A percentile compares a stretch with the other conserved stretches of the same genome.
These are phyloP conservation scores for Schizonepeta tenuifolia DNA, from an alignment of 257 asterid genomes.

Conservation along the genomic window DNA sequence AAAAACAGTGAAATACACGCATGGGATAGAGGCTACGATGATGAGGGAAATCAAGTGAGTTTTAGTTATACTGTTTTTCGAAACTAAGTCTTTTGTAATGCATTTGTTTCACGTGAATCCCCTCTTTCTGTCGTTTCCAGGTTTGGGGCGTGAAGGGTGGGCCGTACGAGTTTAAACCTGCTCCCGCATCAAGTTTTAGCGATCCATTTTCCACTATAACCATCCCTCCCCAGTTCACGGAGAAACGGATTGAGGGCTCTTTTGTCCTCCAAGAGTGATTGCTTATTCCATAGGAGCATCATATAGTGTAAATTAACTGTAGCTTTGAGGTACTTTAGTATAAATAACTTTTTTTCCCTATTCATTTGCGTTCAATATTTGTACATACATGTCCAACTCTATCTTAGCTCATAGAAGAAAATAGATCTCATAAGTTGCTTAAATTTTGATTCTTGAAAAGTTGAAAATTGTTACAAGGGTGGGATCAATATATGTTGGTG, in stretches of 20 bases:
- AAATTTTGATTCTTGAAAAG: neutral
- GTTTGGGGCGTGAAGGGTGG: slow-evolving; percentile 96
- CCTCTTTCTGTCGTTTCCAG: slow-evolving; percentile 44
- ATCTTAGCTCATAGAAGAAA: slow-evolving; percentile 10
- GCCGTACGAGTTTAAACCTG: slow-evolving; percentile 88
- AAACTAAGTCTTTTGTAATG: neutral
- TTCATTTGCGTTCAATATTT: slow-evolving; percentile 28
- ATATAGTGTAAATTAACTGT: slow-evolving; percentile 41
- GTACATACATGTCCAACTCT: slow-evolving; percentile 30
- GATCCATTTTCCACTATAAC: slow-evolving; percentile 61
- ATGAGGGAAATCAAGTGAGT: slow-evolving; percentile 81
- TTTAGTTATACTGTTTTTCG: neutral
- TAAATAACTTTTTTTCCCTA: slow-evolving; percentile 16
- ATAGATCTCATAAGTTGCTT: neutral
- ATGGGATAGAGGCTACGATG: slow-evolving; percentile 92
- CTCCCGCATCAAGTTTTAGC: slow-evolving; percentile 73
- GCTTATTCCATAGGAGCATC: slow-evolving; percentile 20
- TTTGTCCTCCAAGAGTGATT: slow-evolving; percentile 72
- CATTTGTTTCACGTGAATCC: slow-evolving; percentile 7
- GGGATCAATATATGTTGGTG: neutral
- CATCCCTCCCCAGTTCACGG: slow-evolving; percentile 58
- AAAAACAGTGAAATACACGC: slow-evolving; percentile 88
- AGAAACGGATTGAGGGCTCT: slow-evolving; percentile 62
- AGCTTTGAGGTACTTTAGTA: slow-evolving; percentile 19
- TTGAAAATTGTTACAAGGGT: neutral